Evolutionary conservation across 495 filamentous ascomycete genomes (phyloP).

Genomic region (Ramalina peruviana): DNA sequence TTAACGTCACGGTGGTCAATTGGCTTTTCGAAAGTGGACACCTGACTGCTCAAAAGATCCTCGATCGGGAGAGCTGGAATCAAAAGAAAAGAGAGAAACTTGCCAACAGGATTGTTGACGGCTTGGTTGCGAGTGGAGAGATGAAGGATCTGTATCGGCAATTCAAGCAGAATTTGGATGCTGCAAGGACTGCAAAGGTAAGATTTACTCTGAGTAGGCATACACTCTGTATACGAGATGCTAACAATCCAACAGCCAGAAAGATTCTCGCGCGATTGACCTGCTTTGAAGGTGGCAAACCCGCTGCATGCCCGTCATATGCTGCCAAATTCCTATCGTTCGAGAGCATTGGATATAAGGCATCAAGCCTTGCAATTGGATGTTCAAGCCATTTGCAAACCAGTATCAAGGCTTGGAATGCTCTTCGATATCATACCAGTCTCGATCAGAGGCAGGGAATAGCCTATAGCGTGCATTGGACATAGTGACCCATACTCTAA

Average conservation of each 20-base stretch:
- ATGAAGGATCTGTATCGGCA: conserved; percentile 43
- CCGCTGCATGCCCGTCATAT: background rate
- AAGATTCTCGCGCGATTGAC: conserved; percentile 3
- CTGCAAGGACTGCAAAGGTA: conserved; percentile 36
- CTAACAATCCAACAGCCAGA: conserved; percentile 4
- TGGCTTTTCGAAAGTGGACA: conserved; percentile 43
- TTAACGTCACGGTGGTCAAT: conserved; percentile 55
- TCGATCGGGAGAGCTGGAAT: conserved; percentile 39
- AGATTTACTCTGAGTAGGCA: conserved; percentile 1
- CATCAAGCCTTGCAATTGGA: background rate
- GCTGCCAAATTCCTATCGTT: background rate
- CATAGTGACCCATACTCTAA: no score
- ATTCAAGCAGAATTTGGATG: conserved; percentile 43
- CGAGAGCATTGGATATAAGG: background rate
- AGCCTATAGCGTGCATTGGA: no score
- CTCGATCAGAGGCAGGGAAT: no score
- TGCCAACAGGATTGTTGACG: conserved; percentile 42
- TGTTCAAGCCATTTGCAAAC: background rate
- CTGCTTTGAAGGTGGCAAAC: background rate
- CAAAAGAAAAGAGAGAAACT: conserved; percentile 36
- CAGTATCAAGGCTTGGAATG: background rate
- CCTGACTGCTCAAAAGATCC: conserved; percentile 34
- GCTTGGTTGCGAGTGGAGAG: conserved; percentile 40
- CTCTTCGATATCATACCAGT: no score
- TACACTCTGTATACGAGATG: background rate